These are phyloP conservation scores for Didymellaceae sp. DNA, from an alignment of 2,329 filamentous ascomycete genomes.

Conservation along the genomic window DNA sequence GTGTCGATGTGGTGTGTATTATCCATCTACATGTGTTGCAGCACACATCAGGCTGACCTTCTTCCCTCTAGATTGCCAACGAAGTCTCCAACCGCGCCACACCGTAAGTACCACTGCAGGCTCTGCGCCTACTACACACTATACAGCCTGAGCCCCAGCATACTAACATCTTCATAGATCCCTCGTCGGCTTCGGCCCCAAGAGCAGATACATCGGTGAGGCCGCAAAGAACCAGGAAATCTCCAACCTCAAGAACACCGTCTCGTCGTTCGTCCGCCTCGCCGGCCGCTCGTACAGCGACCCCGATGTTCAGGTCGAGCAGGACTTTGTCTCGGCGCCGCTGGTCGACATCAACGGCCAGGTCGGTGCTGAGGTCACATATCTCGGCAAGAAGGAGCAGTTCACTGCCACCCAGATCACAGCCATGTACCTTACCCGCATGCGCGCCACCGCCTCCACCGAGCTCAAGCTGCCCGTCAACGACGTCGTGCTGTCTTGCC, in stretches of 20 bases:
- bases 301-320: constrained; percentile 91
- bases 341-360: constrained; percentile 92
- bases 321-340: constrained; percentile 84
- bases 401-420: constrained; percentile 94
- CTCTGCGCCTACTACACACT: not conserved
- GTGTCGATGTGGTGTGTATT: constrained; percentile 93
- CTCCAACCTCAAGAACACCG: constrained; percentile 99
- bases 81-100: constrained; percentile 98
- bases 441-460: constrained; percentile 83
- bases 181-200: constrained; percentile 92
- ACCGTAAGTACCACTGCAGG: constrained; percentile 71
- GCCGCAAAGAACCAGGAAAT: constrained; percentile 98
- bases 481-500: constrained; percentile 92
- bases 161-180: constrained; percentile 58
- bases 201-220: constrained; percentile 93
- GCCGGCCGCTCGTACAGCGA: constrained; percentile 86
- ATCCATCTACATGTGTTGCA: not conserved
- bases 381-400: constrained; percentile 91
- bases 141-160: constrained; percentile 7
- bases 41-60: constrained; percentile 37
- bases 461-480: constrained; percentile 92
- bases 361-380: constrained; percentile 91
- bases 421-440: constrained; percentile 94
- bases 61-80: constrained; percentile 85
- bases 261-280: constrained; percentile 89